Conservation (phyloP, 768 basidiomycete genomes). For the Collybia nuda region DNA sequence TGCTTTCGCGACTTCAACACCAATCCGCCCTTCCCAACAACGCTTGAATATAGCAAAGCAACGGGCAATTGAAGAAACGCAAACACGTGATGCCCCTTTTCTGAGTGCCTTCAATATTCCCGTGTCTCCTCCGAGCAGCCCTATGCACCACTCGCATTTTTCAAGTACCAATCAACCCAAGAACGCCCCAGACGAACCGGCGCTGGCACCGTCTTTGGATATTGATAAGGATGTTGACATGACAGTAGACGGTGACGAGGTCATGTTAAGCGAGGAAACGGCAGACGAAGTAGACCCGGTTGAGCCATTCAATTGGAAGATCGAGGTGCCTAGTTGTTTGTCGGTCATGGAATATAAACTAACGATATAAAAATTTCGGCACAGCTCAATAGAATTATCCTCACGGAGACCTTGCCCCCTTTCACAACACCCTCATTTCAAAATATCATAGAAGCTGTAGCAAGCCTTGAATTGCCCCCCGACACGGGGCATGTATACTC, state of each 20-base stretch:
- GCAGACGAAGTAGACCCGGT: conserved; percentile 27
- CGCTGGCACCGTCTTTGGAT: conserved; percentile 12
- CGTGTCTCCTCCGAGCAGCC: conserved; percentile 17
- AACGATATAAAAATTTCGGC: conserved; percentile 6
- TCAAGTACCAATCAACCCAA: not conserved
- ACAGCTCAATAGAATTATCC: conserved; percentile 60
- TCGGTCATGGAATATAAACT: not conserved
- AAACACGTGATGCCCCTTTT: conserved; percentile 3
- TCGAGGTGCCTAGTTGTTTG: conserved; percentile 42
- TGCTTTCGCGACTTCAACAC: conserved; percentile 44
- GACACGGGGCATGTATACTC: conserved; percentile 34
- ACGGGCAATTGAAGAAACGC: not conserved
- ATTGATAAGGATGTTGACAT: conserved; percentile 35
- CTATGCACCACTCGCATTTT: conserved; percentile 11
- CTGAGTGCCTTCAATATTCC: conserved; percentile 16
- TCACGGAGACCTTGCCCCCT: conserved; percentile 50
- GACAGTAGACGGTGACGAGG: conserved; percentile 7
- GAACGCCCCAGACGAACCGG: conserved; percentile 1
- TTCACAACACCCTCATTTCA: conserved; percentile 50
- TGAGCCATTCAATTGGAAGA: conserved; percentile 50
- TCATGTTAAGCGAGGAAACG: conserved; percentile 2
- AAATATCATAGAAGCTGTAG: conserved; percentile 40
- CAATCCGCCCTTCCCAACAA: conserved; percentile 23
- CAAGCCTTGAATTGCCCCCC: conserved; percentile 18
- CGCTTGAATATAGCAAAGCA: conserved; percentile 20